A percentile compares a stretch with the other conserved stretches of the same genome.
These are phyloP conservation scores for Pseudogymnoascus sp. DNA, from an alignment of 2,329 filamentous ascomycete species.

Conservation along the genomic window DNA sequence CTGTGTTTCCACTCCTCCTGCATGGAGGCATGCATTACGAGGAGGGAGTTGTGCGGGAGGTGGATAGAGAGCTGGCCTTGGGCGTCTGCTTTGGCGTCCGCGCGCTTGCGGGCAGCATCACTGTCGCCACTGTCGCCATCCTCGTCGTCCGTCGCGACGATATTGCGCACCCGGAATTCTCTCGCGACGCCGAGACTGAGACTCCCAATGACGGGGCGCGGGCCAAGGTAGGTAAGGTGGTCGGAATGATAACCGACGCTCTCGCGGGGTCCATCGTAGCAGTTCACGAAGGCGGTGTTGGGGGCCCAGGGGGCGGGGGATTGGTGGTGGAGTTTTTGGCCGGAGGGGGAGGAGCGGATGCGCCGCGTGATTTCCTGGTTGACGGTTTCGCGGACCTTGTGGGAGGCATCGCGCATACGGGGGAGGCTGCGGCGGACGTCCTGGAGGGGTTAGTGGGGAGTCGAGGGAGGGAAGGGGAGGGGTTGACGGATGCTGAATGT, in stretches of 20 bases:
- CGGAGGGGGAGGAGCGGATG: constrained; percentile 56
- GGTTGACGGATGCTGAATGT: background rate
- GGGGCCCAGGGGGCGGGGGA: constrained; percentile 67
- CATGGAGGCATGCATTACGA: constrained; percentile 97
- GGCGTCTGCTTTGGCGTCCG: constrained; percentile 45
- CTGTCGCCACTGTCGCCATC: background rate
- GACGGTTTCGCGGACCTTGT: constrained; percentile 65
- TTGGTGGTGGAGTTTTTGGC: constrained; percentile 69
- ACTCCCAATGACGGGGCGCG: constrained; percentile 80
- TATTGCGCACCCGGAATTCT: constrained; percentile 79
- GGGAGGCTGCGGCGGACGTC: constrained; percentile 73
- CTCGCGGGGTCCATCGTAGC: constrained; percentile 75
- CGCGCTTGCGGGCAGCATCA: constrained; percentile 23
- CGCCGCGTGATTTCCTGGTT: constrained; percentile 69
- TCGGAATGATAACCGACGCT: constrained; percentile 90
- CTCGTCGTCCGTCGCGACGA: constrained; percentile 54
- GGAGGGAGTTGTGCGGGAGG: constrained; percentile 84
- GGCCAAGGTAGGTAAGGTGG: constrained; percentile 87
- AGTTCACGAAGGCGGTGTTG: constrained; percentile 92
- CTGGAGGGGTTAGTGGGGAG: constrained; percentile 29
- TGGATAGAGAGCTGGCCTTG: constrained; percentile 89
- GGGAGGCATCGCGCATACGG: constrained; percentile 62
- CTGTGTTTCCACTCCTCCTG: constrained; percentile 95
- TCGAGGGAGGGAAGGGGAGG: background rate
- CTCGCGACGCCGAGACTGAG: constrained; percentile 86